Evolutionary conservation across 768 basidiomycete species (phyloP).

Genomic region (Kwoniella heveanensis): DNA sequence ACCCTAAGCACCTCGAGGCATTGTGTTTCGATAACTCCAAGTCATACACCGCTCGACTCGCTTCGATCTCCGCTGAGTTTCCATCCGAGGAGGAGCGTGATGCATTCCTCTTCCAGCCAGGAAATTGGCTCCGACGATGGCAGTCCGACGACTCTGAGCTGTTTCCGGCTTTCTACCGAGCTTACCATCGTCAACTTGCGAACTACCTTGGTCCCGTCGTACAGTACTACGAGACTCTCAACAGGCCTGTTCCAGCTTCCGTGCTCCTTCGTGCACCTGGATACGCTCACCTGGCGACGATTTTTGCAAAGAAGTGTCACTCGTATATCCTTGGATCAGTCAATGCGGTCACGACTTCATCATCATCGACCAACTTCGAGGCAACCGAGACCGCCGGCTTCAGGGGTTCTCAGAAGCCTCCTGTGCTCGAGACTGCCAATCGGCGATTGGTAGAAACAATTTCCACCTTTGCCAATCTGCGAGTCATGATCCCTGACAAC

Average conservation of each 20-base stretch:
- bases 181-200: slow-evolving; percentile 59
- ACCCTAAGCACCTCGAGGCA: slow-evolving; percentile 51
- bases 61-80: slow-evolving; percentile 38
- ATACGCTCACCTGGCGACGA: slow-evolving; percentile 58
- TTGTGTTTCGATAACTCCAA: slow-evolving; percentile 53
- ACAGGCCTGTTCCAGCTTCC: slow-evolving; percentile 41
- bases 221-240: slow-evolving; percentile 37
- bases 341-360: slow-evolving; percentile 59
- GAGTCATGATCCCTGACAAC: slow-evolving; percentile 43
- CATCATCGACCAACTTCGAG: slow-evolving; percentile 52
- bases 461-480: slow-evolving; percentile 52
- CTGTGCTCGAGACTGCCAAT: slow-evolving; percentile 60
- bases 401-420: slow-evolving; percentile 57
- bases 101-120: slow-evolving; percentile 55
- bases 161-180: slow-evolving; percentile 59
- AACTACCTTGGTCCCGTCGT: slow-evolving; percentile 48
- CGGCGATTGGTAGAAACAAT: slow-evolving; percentile 57
- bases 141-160: slow-evolving; percentile 60
- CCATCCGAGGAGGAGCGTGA: slow-evolving; percentile 41
- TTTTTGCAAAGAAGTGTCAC: slow-evolving; percentile 58
- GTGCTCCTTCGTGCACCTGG: slow-evolving; percentile 57
- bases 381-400: slow-evolving; percentile 58
- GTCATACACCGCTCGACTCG: slow-evolving; percentile 46
- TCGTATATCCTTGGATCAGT: slow-evolving; percentile 59
- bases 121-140: slow-evolving; percentile 59